Conservation (phyloP, 2,329 filamentous ascomycete genomes). For the Thielaviopsis populi region DNA sequence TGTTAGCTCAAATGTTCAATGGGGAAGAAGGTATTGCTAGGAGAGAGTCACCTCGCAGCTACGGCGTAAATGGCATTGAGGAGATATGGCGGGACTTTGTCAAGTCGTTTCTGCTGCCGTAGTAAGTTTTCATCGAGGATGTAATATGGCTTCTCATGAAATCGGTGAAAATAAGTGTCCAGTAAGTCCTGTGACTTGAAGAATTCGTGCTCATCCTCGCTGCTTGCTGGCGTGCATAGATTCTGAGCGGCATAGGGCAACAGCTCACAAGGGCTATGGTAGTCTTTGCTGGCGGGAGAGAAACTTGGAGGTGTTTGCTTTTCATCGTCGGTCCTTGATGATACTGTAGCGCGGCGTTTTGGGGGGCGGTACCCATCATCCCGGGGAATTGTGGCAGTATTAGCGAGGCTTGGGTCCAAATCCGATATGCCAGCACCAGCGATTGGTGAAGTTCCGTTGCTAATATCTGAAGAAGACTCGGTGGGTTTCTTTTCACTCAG, state of each 20-base stretch:
- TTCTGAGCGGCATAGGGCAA: not conserved
- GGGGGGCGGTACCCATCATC: not conserved
- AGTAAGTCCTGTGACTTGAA: conserved; percentile 34
- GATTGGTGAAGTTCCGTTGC: not conserved
- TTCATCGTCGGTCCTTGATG: not conserved
- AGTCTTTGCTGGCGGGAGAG: not conserved
- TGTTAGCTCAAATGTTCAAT: conserved; percentile 15
- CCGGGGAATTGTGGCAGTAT: not conserved
- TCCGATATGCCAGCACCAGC: not conserved
- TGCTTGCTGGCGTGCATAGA: not conserved
- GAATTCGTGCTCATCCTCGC: not conserved
- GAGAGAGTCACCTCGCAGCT: conserved; percentile 39
- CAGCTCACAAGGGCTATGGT: not conserved
- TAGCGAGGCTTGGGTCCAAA: not conserved
- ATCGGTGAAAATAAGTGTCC: conserved; percentile 63
- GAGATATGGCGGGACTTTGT: conserved; percentile 45
- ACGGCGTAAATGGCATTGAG: conserved; percentile 45
- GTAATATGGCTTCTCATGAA: conserved; percentile 70
- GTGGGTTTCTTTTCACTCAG: conserved; percentile 51
- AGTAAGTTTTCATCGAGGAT: conserved; percentile 65
- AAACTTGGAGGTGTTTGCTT: not conserved
- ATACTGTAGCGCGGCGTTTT: not conserved
- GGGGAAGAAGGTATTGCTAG: not conserved
- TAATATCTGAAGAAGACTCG: conserved; percentile 18
- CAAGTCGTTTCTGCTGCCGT: conserved; percentile 54